phyloP scores from a whole-genome alignment of 345 rosid genomes.

The Aquilaria malaccensis region DNA sequence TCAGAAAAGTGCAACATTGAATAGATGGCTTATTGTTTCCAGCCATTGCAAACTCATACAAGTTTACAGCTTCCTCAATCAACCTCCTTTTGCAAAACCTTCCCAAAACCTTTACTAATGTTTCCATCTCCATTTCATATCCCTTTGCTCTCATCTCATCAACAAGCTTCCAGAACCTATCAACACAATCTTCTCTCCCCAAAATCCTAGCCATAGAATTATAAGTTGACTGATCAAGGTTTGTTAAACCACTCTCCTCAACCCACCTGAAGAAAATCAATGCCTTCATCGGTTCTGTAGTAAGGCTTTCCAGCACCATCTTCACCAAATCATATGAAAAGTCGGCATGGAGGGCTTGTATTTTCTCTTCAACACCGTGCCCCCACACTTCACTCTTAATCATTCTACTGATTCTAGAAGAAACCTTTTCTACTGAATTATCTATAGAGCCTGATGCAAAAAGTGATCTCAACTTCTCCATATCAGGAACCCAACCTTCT shows the following conservation, averaged over 20 bases:
- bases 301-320: conserved; percentile 58
- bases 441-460: conserved; percentile 52
- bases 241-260: conserved; percentile 50
- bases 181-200: conserved; percentile 72
- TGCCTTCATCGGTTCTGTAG: conserved; percentile 63
- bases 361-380: conserved; percentile 48
- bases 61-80: conserved; percentile 65
- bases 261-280: conserved; percentile 79
- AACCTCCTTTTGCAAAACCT: conserved; percentile 58
- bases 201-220: conserved; percentile 68
- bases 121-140: conserved; percentile 58
- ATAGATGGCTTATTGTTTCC: conserved; percentile 52
- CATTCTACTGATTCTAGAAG: conserved; percentile 49
- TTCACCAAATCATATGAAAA: conserved; percentile 52
- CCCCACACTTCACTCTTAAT: conserved; percentile 66
- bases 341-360: conserved; percentile 38
- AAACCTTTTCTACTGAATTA: conserved; percentile 40
- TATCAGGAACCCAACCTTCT: conserved; percentile 51
- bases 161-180: conserved; percentile 69
- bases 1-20: conserved; percentile 41
- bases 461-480: conserved; percentile 45
- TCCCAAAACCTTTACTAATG: conserved; percentile 41
- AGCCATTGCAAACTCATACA: conserved; percentile 68
- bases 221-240: conserved; percentile 53
- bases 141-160: conserved; percentile 61